Evolutionary conservation across 352 stramenopile species (phyloP).

Genomic region (Phytophthora sansomeana): DNA sequence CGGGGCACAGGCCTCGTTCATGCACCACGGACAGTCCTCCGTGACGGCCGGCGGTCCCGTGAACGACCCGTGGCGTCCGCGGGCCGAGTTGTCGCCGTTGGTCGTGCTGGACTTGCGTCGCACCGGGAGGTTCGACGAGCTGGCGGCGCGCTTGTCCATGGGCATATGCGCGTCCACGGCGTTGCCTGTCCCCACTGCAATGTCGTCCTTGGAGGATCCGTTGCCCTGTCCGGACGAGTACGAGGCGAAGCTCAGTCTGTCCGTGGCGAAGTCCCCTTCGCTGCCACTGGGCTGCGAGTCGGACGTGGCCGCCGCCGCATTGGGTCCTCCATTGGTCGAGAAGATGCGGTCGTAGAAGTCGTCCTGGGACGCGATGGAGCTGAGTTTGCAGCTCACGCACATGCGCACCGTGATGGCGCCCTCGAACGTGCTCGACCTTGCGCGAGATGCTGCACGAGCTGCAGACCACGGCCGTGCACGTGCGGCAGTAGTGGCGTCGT

Average conservation of each 20-base stretch:
- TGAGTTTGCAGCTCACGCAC: constrained; percentile 86
- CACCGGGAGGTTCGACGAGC: constrained; percentile 41
- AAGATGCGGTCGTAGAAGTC: constrained; percentile 89
- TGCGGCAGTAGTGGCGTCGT: constrained; percentile 78
- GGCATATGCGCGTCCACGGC: constrained; percentile 21
- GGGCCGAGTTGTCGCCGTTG: constrained; percentile 35
- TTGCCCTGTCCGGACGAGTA: constrained; percentile 45
- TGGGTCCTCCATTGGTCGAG: constrained; percentile 47
- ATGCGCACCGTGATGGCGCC: constrained; percentile 70
- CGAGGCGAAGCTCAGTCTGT: constrained; percentile 57
- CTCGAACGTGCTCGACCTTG: constrained; percentile 63
- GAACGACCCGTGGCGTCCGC: constrained; percentile 31
- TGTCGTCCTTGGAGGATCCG: constrained; percentile 36
- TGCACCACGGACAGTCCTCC: constrained; percentile 67
- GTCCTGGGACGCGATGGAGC: constrained; percentile 67
- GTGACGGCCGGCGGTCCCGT: constrained; percentile 10
- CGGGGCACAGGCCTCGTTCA: constrained; percentile 73
- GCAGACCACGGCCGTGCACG: constrained; percentile 78
- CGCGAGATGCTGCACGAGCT: constrained; percentile 83
- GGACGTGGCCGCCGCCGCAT: constrained; percentile 7
- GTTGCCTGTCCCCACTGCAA: not conserved
- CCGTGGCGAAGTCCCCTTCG: constrained; percentile 47
- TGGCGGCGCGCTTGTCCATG: constrained; percentile 49
- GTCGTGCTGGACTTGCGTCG: constrained; percentile 72
- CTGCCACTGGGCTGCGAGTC: constrained; percentile 41